Evolutionary conservation across 2,329 filamentous ascomycete genomes (phyloP).

Genomic region (Pseudopyricularia cyperi): DNA sequence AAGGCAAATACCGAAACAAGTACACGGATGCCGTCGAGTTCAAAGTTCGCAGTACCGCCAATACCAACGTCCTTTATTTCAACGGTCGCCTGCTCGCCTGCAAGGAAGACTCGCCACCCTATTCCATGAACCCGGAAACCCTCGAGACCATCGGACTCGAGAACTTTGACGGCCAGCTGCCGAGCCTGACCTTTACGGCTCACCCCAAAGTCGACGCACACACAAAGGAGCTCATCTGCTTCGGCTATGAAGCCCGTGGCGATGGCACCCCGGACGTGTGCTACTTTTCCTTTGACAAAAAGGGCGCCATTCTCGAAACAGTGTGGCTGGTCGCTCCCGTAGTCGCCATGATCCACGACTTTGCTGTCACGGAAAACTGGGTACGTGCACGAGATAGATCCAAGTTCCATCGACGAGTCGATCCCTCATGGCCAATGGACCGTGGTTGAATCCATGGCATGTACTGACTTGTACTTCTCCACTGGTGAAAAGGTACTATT

Average conservation of each 20-base stretch:
- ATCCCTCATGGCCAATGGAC: not conserved
- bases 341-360: conserved; percentile 27
- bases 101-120: conserved; percentile 27
- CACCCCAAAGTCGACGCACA: conserved; percentile 23
- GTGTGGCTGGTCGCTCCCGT: conserved; percentile 17
- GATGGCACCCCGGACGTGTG: not conserved
- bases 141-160: conserved; percentile 21
- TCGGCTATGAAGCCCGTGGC: conserved; percentile 20
- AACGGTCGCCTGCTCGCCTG: conserved; percentile 26
- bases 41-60: conserved; percentile 18
- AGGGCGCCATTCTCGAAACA: not conserved
- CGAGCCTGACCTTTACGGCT: conserved; percentile 20
- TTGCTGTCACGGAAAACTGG: conserved; percentile 26
- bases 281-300: not conserved
- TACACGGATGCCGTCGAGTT: conserved; percentile 16
- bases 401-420: not conserved
- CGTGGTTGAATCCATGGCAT: not conserved
- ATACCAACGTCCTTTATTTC: conserved; percentile 34
- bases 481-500: conserved; percentile 12
- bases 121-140: conserved; percentile 19
- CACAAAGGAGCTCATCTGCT: conserved; percentile 18
- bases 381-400: conserved; percentile 7
- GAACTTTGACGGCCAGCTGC: conserved; percentile 21
- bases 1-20: conserved; percentile 6
- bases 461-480: not conserved